Percentiles rank a stretch among this genome's conserved stretches.
These are phyloP conservation scores for Exophiala viscosa DNA, from an alignment of 2,329 filamentous ascomycete species.

Conservation along the genomic window DNA sequence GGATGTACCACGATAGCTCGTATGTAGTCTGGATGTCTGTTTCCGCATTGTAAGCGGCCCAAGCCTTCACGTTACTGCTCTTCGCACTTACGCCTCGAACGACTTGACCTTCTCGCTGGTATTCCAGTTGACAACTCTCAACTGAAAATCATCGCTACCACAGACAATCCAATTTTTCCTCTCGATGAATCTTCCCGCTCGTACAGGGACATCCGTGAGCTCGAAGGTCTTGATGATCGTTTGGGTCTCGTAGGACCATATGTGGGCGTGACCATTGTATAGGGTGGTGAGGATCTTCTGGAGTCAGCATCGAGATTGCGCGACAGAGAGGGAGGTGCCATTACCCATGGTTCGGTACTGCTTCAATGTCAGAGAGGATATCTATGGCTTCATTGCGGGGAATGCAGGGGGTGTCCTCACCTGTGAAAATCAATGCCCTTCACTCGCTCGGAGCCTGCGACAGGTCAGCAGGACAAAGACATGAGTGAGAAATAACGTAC, in stretches of 20 bases:
- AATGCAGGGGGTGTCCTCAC: background rate
- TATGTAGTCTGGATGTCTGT: constrained; percentile 86
- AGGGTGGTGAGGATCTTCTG: constrained; percentile 74
- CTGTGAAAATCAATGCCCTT: constrained; percentile 98
- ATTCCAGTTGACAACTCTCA: constrained; percentile 97
- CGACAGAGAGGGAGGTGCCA: constrained; percentile 25
- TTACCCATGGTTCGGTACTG: constrained; percentile 82
- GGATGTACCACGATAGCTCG: constrained; percentile 94
- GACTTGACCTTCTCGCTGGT: constrained; percentile 75
- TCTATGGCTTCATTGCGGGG: background rate
- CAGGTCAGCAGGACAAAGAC: constrained; percentile 60
- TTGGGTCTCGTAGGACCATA: constrained; percentile 97
- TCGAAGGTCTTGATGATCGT: constrained; percentile 98
- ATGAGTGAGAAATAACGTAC: constrained; percentile 1
- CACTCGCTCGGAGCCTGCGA: constrained; percentile 89
- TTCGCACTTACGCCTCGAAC: constrained; percentile 26
- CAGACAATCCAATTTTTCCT: constrained; percentile 99
- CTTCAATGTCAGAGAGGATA: constrained; percentile 9
- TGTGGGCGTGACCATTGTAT: constrained; percentile 98
- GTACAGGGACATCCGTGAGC: constrained; percentile 94
- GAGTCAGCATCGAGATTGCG: constrained; percentile 32
- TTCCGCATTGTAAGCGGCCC: background rate
- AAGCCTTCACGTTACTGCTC: background rate
- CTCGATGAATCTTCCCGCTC: constrained; percentile 92
- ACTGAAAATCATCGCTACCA: constrained; percentile 86